Percentiles rank a stretch among this genome's conserved stretches.
phyloP scores from a whole-genome alignment of 192 early-diverging fungal genomes.

The Podila verticillata region DNA sequence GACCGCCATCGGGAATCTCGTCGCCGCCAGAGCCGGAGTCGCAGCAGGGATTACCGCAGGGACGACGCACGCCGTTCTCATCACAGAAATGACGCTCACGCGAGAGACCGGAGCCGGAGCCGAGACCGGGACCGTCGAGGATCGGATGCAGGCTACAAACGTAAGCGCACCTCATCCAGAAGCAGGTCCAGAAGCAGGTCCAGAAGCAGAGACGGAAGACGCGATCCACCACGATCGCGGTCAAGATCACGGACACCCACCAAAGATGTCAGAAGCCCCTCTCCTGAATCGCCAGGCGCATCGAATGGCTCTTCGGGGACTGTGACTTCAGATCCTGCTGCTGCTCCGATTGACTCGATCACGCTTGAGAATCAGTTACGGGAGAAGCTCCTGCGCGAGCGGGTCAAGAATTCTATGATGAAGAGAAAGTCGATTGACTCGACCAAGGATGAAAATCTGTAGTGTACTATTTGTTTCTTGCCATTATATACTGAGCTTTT shows the following conservation, averaged over 20 bases:
- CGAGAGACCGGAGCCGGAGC: slow-evolving; percentile 24
- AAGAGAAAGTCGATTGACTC: slow-evolving; percentile 5
- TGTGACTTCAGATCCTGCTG: not conserved
- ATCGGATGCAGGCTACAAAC: slow-evolving; percentile 5
- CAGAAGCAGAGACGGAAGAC: slow-evolving; percentile 26
- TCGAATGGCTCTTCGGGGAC: not conserved
- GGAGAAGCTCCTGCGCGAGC: slow-evolving; percentile 39
- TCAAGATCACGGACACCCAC: slow-evolving; percentile 10
- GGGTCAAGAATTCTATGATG: slow-evolving; percentile 40
- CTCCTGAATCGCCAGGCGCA: not conserved
- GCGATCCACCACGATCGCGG: not conserved
- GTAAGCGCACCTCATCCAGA: slow-evolving; percentile 10
- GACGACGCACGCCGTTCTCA: slow-evolving; percentile 8
- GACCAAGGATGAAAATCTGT: too few species aligned
- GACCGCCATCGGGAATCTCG: slow-evolving; percentile 28
- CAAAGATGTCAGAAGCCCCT: not conserved
- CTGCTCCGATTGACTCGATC: slow-evolving; percentile 3
- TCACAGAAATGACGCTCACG: slow-evolving; percentile 5
- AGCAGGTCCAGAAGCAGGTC: slow-evolving; percentile 37
- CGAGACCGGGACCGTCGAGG: slow-evolving; percentile 19
- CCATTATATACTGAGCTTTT: too few species aligned
- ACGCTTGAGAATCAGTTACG: slow-evolving; percentile 34
- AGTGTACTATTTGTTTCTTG: too few species aligned
- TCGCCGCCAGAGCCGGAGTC: slow-evolving; percentile 26
- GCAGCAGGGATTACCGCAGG: slow-evolving; percentile 29